Evolutionary conservation across 225 moss, liverwort and hornwort genomes (phyloP).

Genomic region (Bryoerythrophyllum caledonicum): DNA sequence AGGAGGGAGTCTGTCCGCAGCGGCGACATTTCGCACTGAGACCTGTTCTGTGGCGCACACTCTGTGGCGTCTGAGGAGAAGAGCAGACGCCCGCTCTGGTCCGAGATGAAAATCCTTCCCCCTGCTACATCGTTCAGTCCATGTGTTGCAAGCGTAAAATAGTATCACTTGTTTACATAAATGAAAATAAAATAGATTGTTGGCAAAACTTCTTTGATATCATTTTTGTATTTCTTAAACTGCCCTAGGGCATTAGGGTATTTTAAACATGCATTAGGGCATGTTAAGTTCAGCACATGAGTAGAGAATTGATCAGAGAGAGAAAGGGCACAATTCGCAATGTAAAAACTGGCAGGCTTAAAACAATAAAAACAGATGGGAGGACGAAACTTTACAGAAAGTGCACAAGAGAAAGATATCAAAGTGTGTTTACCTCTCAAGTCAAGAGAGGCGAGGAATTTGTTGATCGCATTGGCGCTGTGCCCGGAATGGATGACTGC

Average conservation of each 20-base stretch:
- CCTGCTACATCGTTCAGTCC: slow-evolving; percentile 58
- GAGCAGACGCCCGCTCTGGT: slow-evolving; percentile 64
- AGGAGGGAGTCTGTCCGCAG: slow-evolving; percentile 35
- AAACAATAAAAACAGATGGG: too few relatives aligned
- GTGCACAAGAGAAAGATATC: not conserved
- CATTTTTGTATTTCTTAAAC: too few relatives aligned
- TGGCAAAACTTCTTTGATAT: too few relatives aligned
- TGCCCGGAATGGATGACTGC: slow-evolving; percentile 71
- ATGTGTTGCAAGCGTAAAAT: slow-evolving; percentile 37
- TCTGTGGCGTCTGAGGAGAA: slow-evolving; percentile 60
- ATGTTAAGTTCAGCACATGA: too few relatives aligned
- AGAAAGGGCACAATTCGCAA: too few relatives aligned
- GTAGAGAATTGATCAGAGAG: too few relatives aligned
- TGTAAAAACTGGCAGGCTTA: too few relatives aligned
- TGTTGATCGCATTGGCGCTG: slow-evolving; percentile 60
- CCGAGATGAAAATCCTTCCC: slow-evolving; percentile 69
- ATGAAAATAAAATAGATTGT: too few relatives aligned
- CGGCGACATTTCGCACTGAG: slow-evolving; percentile 40
- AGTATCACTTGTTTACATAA: slow-evolving; percentile 13
- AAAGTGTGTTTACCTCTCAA: slow-evolving; percentile 52
- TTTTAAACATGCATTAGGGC: too few relatives aligned
- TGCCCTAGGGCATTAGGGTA: too few relatives aligned
- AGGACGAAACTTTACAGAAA: not conserved
- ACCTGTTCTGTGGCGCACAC: slow-evolving; percentile 37
- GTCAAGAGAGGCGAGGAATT: slow-evolving; percentile 58